Evolutionary conservation across 805 yeast genomes (phyloP), one percentile per base, ranked within the genome.

Genomic region (Candida khao-thaluensis): DNA sequence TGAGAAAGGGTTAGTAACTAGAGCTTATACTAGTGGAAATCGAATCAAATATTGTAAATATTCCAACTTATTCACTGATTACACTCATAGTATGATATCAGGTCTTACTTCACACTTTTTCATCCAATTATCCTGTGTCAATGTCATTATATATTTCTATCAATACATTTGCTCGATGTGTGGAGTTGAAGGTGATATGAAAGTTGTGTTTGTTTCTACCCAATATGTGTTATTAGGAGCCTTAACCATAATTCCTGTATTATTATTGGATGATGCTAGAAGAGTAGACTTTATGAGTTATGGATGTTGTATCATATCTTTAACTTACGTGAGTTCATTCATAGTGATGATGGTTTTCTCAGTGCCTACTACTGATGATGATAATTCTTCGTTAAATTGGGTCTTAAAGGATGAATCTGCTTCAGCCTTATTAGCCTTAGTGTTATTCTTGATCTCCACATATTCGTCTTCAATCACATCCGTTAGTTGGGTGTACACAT

Each of bases 401-500:
- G 27, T 34, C 16, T 17, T 53, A 11, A 22, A 35, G 11, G 45
- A 41, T 3, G 46, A 56, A 4, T 62, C 72, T 3, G 79, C 78
- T 0, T 62, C 76, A 0, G 42, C 62, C 2, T 56, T 71, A 1
- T 48, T 78, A 29, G 74, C 76, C 0, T 50, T 76, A 3, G 66
- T 73, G 29, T 64, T 69, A 27, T 53, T 72, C 33, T 57, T 72
- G 33, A 71, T 72, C 17, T 70, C 77, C 2, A 58, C 76, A 0
- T 71, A 69, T 50, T 63, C 79, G 1, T 52, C 76, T 1, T 63
- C 77, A 1, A 54, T 77, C 10, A 57, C 72, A 1, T 65, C 78
- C 30, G 68, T 68, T 3, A 66, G 77, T 23, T 69, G 74, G 75
- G 52, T 77, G 15, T 76, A 74, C 48, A 64, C 75, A 4, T 66